Evolutionary conservation across 371 early-diverging fungal species (phyloP), one percentile per base, ranked within the genome.

Genomic region (Zancudomyces culisetae): DNA sequence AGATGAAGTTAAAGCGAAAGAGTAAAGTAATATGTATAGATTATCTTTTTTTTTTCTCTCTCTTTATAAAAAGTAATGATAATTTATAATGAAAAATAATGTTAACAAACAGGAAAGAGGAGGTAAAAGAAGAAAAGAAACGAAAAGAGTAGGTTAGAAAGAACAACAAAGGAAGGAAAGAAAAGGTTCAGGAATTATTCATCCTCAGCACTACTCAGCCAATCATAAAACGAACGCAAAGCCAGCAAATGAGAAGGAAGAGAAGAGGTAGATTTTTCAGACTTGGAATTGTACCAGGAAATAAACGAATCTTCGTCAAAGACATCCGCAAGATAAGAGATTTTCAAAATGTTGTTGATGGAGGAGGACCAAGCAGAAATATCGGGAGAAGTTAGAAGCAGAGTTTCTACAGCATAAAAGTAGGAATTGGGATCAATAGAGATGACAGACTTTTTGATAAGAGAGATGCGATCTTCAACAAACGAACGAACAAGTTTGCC

Each of bases 301-400:
- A 48, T 23, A 48, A 48, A 48, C 13, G 8, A 2, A 48, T 48
- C 48, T 27, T 48, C 48, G 8, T 48, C 48, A 48, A 48, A n/a
- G 3, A 48, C n/a, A 20, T 48, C 48, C 21, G n/a, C 10, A 6
- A 27, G 10, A 48, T 26, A 48, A 10, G 26, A 48, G 3, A 26
- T 29, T 26, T 27, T 27, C 27, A 48, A 27, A 10, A 48, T 18
- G 29, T 48, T 48, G 19, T 24, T 27, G n/a, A 48, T 48, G 18
- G 27, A 26, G 4, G 10, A 4, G 27, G 20, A 3, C 48, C 48
- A 48, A 4, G 29, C 27, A 48, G n/a, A 8, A 27, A 10, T 27
- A 22, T 45, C 48, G 29, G n/a, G 26, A 27, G n/a, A 3, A n/a
- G n/a, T n/a, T n/a, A n/a, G n/a, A 20, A 27, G 26, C n/a, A 48